Conservation (phyloP, 2,329 filamentous ascomycete genomes). For the Thielaviopsis musarum region DNA sequence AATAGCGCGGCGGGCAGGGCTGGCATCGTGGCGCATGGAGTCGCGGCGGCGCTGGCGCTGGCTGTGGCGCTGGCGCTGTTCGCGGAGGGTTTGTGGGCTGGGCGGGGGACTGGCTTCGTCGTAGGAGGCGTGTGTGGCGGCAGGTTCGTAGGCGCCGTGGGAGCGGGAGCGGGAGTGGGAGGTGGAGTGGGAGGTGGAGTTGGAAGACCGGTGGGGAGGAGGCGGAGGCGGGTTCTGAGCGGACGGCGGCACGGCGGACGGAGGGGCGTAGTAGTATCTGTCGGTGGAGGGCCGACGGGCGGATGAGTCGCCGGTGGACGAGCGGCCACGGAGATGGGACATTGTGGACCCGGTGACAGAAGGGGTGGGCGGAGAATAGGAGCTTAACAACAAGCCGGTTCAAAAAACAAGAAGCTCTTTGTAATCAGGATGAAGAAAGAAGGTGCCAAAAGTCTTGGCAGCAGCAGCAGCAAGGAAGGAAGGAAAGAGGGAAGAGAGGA, state of each 20-base stretch:
- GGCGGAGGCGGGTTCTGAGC: background rate
- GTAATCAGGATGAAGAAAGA: background rate
- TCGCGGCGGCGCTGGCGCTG: background rate
- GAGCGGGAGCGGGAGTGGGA: background rate
- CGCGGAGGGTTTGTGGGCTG: background rate
- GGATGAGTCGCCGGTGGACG: background rate
- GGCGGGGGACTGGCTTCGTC: background rate
- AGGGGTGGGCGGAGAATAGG: too few relatives aligned
- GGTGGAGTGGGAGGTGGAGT: background rate
- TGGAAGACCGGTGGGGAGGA: background rate
- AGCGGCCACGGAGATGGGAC: slow-evolving; percentile 3
- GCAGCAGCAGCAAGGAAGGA: too few relatives aligned
- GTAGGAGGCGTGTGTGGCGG: background rate
- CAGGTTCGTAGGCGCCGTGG: background rate
- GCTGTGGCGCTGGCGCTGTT: background rate
- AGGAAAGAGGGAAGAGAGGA: too few relatives aligned
- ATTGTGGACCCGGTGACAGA: background rate
- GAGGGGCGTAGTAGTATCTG: background rate
- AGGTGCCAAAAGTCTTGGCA: too few relatives aligned
- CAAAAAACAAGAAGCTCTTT: too few relatives aligned
- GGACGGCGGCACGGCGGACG: background rate
- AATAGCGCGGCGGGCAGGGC: background rate
- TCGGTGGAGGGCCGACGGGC: background rate
- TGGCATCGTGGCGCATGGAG: background rate
- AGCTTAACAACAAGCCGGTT: too few relatives aligned